Base-by-base conservation (phyloP, 495 filamentous ascomycete species). In the Saxispiralis lemnorum region DNA sequence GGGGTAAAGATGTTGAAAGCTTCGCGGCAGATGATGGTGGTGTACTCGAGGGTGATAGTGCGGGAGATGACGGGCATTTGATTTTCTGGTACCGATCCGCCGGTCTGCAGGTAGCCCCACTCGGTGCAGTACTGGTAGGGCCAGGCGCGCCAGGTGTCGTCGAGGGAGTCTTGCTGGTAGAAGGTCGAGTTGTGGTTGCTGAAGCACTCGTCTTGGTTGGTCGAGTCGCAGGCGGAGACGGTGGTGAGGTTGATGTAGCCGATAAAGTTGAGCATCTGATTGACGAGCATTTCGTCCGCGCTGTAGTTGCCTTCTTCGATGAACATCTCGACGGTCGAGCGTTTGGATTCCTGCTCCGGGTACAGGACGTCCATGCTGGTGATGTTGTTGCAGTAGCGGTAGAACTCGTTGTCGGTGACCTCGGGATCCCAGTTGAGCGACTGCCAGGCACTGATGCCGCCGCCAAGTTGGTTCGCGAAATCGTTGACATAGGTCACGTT, bases 91-190 rank as follows among this genome's bases (percentile, higher is more conserved):
- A 73, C 71, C 19, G 71, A 68, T 32, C 70, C 72, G 45, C 80
- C 80, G 6, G 76, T 79, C 51, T 71, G 67, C 18, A 81, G 67
- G 59, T 69, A 84, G 28, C 80, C 81, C 78, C 78, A 86, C 61
- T 73, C 66, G 56, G 59, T 53, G 49, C 56, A 66, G 13, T 54
- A 53, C 24, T 71, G 69, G 64, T 80, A 84, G 13, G 62, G 56
- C 77, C 78, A 83, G 38, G 68, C 59, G 11, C 72, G 65, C 68
- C 69, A 73, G 15, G 45, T 52, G 15, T 19, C n/a, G 38, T 73
- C 63, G 11, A 51, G 51, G 32, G 72, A 53, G 45, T 66, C 60
- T 48, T 65, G 60, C 7, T 53, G 47, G 55, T 77, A 79, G 51
- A 64, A 67, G 0, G 62, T 59, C 0, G 52, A 21, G 47, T 78